Evolutionary conservation across 306 rosid species (phyloP), one percentile per base, ranked within the genome.

Genomic region (Corylus americana): DNA sequence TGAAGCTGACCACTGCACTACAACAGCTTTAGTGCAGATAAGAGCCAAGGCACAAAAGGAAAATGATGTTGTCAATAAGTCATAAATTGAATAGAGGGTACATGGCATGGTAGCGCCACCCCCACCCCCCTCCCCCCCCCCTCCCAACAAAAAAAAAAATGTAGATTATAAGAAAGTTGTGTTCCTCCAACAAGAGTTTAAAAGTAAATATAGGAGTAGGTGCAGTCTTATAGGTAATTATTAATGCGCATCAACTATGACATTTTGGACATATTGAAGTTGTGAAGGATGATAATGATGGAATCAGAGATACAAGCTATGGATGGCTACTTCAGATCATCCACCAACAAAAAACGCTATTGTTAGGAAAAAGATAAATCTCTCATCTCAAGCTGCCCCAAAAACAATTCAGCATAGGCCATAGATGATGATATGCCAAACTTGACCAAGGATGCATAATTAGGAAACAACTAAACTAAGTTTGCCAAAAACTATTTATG

Each of bases 381-480:
- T 35, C 71, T 66, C 37, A 47, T n/a, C 47, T 37, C 71, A 62
- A 35, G 48, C 71, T 37, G 17, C 44, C 16, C 71, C 35, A 14
- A 37, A 37, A 66, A 39, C 49, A 66, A 66, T 45, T 10, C 18
- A 61, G 18, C 16, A 63, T 7, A 7, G 20, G 48, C 72, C 72
- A 67, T 39, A 7, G 27, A 67, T 18, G 72, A 9, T 67, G 50
- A 67, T 42, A 18, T 68, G 16, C 27, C 51, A 68, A 8, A 39
- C 72, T 42, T 68, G 72, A 68, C 29, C 27, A 29, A 18, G 5
- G 51, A 42, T 67, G 18, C 8, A 42, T 18, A 76, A 61, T 48
- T 74, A 81, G 55, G 77, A 63, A 74, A 78, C 57, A 25, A 14
- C 20, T n/a, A 71, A 51, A 62, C 18, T 78, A 44, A 63, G 11